Conservation (phyloP, 192 early-diverging fungal genomes). For the Coemansia javaensis region DNA sequence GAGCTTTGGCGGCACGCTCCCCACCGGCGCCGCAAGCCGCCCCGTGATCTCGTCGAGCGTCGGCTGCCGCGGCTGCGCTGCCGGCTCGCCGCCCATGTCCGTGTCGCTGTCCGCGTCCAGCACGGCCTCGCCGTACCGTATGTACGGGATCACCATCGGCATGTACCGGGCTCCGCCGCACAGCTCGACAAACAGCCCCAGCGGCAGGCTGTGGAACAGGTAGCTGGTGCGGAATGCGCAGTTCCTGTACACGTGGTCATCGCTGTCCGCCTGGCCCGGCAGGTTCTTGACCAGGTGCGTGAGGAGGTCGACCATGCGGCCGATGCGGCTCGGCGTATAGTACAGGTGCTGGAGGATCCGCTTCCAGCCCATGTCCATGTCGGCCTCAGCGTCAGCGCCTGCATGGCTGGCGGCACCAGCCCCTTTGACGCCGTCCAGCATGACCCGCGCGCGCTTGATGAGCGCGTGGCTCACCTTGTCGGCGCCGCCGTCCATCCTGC, state of each 20-base stretch:
- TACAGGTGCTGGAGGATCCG: constrained; percentile 5
- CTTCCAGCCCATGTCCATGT: constrained; percentile 4
- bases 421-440: neutral
- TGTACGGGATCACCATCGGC: constrained; percentile 9
- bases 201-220: constrained; percentile 19
- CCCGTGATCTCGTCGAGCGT: constrained; percentile 15
- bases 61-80: neutral
- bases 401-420: too few relatives aligned
- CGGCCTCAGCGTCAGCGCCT: neutral
- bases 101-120: neutral
- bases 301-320: constrained; percentile 22
- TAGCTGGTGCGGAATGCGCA: constrained; percentile 13
- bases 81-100: neutral
- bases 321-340: constrained; percentile 6
- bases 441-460: constrained; percentile 11
- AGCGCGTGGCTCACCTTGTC: neutral
- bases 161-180: constrained; percentile 10
- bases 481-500: neutral
- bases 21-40: constrained; percentile 25
- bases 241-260: constrained; percentile 16
- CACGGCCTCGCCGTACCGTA: constrained; percentile 15
- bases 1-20: constrained; percentile 14
- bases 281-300: constrained; percentile 12
- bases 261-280: constrained; percentile 8
- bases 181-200: constrained; percentile 21